Percentiles rank a stretch among this genome's conserved stretches.
Evolutionary conservation across 257 asterid species (phyloP).

Genomic region (Osmanthus fragrans): DNA sequence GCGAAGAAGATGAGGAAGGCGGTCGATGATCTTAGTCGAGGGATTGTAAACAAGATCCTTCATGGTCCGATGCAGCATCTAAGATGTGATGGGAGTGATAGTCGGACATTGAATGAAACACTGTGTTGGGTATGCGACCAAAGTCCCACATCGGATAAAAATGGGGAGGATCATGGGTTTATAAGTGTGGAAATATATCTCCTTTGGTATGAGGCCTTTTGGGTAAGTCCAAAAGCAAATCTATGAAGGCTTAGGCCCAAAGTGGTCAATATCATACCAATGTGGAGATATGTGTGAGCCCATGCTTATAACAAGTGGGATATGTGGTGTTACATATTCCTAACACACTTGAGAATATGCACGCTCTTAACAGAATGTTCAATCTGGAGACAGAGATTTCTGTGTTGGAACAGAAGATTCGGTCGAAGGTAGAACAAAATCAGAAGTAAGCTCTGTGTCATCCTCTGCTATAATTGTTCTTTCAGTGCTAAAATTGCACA

Average conservation of each 20-base stretch:
- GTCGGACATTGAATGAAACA: slow-evolving; percentile 87
- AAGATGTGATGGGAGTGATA: slow-evolving; percentile 94
- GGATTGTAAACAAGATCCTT: slow-evolving; percentile 86
- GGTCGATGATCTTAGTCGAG: slow-evolving; percentile 85
- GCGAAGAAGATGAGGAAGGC: slow-evolving; percentile 78
- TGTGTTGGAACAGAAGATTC: slow-evolving; percentile 81
- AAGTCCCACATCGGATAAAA: too few relatives aligned
- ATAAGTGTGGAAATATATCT: too few relatives aligned
- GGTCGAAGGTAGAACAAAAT: slow-evolving; percentile 81
- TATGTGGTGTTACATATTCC: too few relatives aligned
- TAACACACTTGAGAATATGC: slow-evolving; percentile 97
- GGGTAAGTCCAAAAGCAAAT: too few relatives aligned
- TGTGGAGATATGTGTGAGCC: too few relatives aligned
- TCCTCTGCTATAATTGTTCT: slow-evolving; percentile 11
- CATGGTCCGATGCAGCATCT: slow-evolving; percentile 99
- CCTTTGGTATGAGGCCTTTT: too few relatives aligned
- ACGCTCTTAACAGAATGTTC: slow-evolving; percentile 90
- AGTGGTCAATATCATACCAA: too few relatives aligned
- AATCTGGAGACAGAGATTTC: slow-evolving; percentile 82
- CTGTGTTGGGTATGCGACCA: too few relatives aligned
- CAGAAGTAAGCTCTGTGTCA: slow-evolving; percentile 45
- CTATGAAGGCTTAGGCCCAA: too few relatives aligned
- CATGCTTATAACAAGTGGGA: too few relatives aligned
- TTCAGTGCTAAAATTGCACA: slow-evolving; percentile 30
- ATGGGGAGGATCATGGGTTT: too few relatives aligned